A percentile compares a stretch with the other conserved stretches of the same genome.
Conservation (phyloP, 768 basidiomycete genomes). For the Suillus bovinus region DNA sequence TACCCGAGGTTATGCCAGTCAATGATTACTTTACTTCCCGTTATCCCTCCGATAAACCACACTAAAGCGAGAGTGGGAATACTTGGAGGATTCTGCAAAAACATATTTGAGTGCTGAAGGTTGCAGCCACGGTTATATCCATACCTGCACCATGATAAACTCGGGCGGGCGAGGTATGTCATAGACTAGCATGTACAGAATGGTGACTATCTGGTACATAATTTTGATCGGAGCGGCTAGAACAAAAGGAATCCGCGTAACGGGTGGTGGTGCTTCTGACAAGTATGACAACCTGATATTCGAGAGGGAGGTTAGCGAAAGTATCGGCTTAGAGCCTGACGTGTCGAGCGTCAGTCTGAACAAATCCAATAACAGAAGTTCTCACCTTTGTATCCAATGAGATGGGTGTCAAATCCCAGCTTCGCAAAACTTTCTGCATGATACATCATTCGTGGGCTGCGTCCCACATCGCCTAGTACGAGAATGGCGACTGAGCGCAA, state of each 20-base stretch:
- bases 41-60: constrained; percentile 65
- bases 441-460: constrained; percentile 98
- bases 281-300: constrained; percentile 69
- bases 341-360: constrained; percentile 14
- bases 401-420: constrained; percentile 69
- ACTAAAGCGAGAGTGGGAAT: constrained; percentile 92
- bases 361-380: not conserved
- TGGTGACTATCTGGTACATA: constrained; percentile 59
- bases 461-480: constrained; percentile 93
- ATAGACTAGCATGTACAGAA: constrained; percentile 63
- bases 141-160: constrained; percentile 88
- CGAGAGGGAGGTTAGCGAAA: constrained; percentile 67
- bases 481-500: constrained; percentile 81
- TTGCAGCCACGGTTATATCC: constrained; percentile 20
- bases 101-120: not conserved
- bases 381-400: constrained; percentile 88
- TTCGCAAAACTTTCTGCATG: constrained; percentile 92
- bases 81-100: constrained; percentile 88
- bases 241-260: constrained; percentile 61
- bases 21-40: constrained; percentile 86
- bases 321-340: constrained; percentile 75
- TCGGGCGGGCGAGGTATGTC: constrained; percentile 68
- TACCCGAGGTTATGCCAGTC: constrained; percentile 99
- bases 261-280: constrained; percentile 54
- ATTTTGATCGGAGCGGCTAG: constrained; percentile 84